phyloP scores from a whole-genome alignment of 805 yeast species.

The Barnettozyma californica region DNA sequence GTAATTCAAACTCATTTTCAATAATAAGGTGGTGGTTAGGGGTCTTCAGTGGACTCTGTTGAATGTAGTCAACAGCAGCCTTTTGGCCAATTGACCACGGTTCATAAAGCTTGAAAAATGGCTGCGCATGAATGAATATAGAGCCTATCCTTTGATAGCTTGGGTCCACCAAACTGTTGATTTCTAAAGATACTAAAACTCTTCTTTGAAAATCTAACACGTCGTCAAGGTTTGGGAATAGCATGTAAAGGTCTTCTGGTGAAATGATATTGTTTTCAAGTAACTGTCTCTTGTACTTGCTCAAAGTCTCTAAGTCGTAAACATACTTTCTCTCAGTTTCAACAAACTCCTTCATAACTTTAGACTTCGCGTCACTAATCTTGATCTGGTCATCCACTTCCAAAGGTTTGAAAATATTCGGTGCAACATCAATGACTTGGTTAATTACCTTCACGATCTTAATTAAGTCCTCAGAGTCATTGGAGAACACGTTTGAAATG shows the following conservation, averaged over 20 bases:
- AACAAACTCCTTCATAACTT: constrained; percentile 77
- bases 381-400: constrained; percentile 26
- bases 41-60: constrained; percentile 46
- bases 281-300: constrained; percentile 63
- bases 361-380: constrained; percentile 54
- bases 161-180: constrained; percentile 70
- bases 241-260: constrained; percentile 69
- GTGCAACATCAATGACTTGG: constrained; percentile 52
- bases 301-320: constrained; percentile 76
- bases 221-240: constrained; percentile 81
- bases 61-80: constrained; percentile 78
- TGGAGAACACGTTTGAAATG: constrained; percentile 82
- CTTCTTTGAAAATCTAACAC: constrained; percentile 90
- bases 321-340: constrained; percentile 92
- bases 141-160: constrained; percentile 84
- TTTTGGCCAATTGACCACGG: constrained; percentile 92
- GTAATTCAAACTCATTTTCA: constrained; percentile 85
- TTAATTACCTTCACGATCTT: constrained; percentile 71
- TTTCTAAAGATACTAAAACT: constrained; percentile 82
- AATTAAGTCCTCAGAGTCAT: constrained; percentile 70
- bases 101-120: constrained; percentile 83
- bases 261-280: constrained; percentile 60
- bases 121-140: constrained; percentile 77
- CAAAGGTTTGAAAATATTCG: constrained; percentile 33
- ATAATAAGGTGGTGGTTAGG: constrained; percentile 52